Conservation (phyloP, 2,329 filamentous ascomycete genomes). For the Fusarium agapanthi region DNA sequence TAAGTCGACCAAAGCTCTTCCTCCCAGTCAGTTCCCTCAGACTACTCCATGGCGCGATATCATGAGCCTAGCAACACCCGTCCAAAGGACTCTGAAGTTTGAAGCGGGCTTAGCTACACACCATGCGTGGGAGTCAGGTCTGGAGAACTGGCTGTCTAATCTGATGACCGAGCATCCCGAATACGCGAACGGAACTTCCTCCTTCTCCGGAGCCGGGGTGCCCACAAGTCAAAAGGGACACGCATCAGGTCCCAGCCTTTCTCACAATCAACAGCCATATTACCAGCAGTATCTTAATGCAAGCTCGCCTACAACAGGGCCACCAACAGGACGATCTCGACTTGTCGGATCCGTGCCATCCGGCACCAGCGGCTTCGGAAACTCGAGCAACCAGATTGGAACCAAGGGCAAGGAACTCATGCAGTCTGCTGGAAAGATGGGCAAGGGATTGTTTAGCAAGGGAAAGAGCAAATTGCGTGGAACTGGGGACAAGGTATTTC, state of each 20-base stretch:
- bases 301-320: constrained; percentile 41
- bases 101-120: constrained; percentile 77
- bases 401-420: constrained; percentile 89
- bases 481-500: constrained; percentile 88
- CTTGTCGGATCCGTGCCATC: constrained; percentile 51
- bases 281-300: constrained; percentile 66
- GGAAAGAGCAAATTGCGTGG: constrained; percentile 83
- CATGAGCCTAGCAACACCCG: constrained; percentile 69
- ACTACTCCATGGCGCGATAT: constrained; percentile 79
- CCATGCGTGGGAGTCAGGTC: constrained; percentile 75
- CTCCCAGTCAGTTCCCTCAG: constrained; percentile 31
- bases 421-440: constrained; percentile 85
- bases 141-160: constrained; percentile 66
- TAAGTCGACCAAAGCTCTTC: constrained; percentile 25
- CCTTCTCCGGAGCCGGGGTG: constrained; percentile 38
- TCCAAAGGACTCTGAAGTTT: constrained; percentile 78
- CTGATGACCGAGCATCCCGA: constrained; percentile 59
- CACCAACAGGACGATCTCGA: constrained; percentile 49
- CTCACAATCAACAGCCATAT: constrained; percentile 56
- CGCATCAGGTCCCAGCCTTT: constrained; percentile 33
- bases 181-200: constrained; percentile 51
- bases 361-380: constrained; percentile 57
- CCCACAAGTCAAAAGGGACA: constrained; percentile 30
- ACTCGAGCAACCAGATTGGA: constrained; percentile 72
- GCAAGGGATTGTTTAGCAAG: constrained; percentile 91